Evolutionary conservation across 2,329 filamentous ascomycete species (phyloP).

Genomic region (Exophiala mesophila): DNA sequence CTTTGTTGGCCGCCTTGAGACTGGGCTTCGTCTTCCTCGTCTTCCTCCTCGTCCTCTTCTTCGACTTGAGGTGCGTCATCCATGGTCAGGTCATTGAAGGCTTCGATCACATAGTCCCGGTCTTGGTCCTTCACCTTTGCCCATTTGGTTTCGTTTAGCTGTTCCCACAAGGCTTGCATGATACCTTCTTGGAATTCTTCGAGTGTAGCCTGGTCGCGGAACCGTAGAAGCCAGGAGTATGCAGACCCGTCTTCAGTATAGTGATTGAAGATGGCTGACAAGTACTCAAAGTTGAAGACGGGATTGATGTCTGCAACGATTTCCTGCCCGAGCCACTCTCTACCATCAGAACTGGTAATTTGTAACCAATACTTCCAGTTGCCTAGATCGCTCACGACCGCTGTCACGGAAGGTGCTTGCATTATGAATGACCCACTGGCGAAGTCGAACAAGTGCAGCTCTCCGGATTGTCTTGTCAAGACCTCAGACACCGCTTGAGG

Average conservation of each 20-base stretch:
- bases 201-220: conserved; percentile 74
- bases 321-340: conserved; percentile 80
- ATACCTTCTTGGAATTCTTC: conserved; percentile 89
- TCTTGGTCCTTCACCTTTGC: conserved; percentile 86
- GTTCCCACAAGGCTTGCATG: conserved; percentile 95
- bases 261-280: conserved; percentile 99
- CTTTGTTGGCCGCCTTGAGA: conserved; percentile 62
- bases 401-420: conserved; percentile 69
- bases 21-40: conserved; percentile 57
- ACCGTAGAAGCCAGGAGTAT: conserved; percentile 91
- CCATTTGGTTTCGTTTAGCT: conserved; percentile 92
- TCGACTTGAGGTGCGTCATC: conserved; percentile 63
- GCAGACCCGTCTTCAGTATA: conserved; percentile 83
- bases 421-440: conserved; percentile 76
- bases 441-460: conserved; percentile 93
- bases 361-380: conserved; percentile 96
- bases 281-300: conserved; percentile 96
- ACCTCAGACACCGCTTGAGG: conserved; percentile 65
- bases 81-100: conserved; percentile 91
- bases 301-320: conserved; percentile 91
- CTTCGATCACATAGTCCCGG: conserved; percentile 87
- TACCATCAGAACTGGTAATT: conserved; percentile 64
- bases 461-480: conserved; percentile 68
- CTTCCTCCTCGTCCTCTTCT: conserved; percentile 54
- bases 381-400: conserved; percentile 78